Base-by-base conservation (phyloP, 2,329 filamentous ascomycete species). In the Curvularia verruculosa region DNA sequence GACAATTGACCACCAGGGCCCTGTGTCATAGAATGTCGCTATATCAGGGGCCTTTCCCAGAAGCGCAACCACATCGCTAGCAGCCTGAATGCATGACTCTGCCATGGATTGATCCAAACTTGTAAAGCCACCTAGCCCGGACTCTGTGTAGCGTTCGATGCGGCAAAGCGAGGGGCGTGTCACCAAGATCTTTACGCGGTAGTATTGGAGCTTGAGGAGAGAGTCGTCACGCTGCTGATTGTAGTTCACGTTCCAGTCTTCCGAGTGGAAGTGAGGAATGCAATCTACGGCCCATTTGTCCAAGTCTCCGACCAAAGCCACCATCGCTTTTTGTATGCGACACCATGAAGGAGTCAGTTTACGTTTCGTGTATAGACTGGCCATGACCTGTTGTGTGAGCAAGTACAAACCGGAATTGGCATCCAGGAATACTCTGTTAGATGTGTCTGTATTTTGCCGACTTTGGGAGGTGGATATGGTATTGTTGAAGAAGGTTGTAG, bases 1-100 rank as follows among this genome's bases (percentile, higher is more conserved):
- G n/a, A 77, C 56, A 3, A 76, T 60, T 28, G 62, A 72, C 74
- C 75, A 78, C 76, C 76, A 78, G 9, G 76, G 76, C 8, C 63
- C 64, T 19, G 46, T 53, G 23, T 58, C 44, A 26, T 67, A 65
- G 1, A 67, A n/a, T 15, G 37, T 26, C 3, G 19, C 24, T 1
- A 49, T 50, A 49, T 71, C 54, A 1, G 65, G 49, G 24, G 64
- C 53, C 10, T 64, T 59, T 1, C 72, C 73, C 2, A 78, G 54
- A 0, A 77, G 47, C 5, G 63, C 58, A 0, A 73, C 49, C 18
- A 77, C 57, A 7, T 60, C 57, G 45, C 64, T 60, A 1, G 75
- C 75, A 23, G 75, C 67, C 19, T 66, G 57, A 10, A 78, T 60
- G 52, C 75, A 77, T 7, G 59, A 58, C 6, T 60, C 51, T 5